Conservation (phyloP, 2,329 filamentous ascomycete species). For the Ambrosiella xylebori region DNA sequence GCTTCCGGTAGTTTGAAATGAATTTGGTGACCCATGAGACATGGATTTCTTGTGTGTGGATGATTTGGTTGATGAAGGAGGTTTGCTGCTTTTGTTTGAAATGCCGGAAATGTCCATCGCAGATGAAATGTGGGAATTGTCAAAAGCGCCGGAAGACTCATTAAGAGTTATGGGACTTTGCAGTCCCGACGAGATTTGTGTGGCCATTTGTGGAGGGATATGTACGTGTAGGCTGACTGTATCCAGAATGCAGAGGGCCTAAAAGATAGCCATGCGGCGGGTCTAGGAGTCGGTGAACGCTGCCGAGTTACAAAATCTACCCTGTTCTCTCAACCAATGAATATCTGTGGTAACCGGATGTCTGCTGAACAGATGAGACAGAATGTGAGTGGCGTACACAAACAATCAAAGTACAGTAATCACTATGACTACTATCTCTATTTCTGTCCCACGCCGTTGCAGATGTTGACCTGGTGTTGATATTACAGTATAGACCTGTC, state of each 20-base stretch:
- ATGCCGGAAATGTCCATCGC: neutral
- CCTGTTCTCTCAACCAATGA: neutral
- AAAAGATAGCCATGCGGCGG: neutral
- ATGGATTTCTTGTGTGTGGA: conserved; percentile 5
- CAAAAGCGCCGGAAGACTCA: neutral
- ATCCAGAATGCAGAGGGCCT: conserved; percentile 2
- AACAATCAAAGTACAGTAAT: neutral
- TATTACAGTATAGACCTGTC: too few relatives aligned
- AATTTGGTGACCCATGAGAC: conserved; percentile 5
- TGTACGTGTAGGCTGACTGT: neutral
- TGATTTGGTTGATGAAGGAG: neutral
- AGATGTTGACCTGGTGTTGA: neutral
- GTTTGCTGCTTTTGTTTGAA: neutral
- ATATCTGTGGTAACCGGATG: neutral
- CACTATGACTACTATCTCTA: neutral
- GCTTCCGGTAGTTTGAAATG: neutral
- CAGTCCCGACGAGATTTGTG: neutral
- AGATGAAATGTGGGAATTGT: neutral
- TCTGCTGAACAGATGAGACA: neutral
- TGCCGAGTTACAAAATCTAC: too few relatives aligned
- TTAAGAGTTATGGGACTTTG: neutral
- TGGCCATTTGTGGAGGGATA: neutral
- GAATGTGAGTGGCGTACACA: neutral
- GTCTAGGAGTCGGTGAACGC: neutral
- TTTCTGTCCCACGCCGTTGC: neutral